These are phyloP conservation scores for Amanita jacksonii DNA, from an alignment of 768 basidiomycete genomes.

Conservation along the genomic window DNA sequence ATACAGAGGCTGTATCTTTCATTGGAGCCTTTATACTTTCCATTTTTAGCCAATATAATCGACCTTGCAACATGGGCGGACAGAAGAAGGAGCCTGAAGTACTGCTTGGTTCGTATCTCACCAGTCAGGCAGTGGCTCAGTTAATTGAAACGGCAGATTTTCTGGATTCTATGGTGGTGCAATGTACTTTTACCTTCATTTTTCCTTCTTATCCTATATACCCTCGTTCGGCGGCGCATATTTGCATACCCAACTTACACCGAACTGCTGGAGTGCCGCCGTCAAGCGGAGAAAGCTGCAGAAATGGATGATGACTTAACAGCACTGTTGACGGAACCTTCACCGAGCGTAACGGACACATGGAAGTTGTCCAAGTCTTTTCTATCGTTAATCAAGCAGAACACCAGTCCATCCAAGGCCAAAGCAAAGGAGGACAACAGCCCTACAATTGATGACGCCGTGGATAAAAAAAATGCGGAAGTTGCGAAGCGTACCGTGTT, in stretches of 20 bases:
- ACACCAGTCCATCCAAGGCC: slow-evolving; percentile 17
- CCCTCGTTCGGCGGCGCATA: slow-evolving; percentile 38
- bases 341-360: slow-evolving; percentile 39
- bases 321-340: slow-evolving; percentile 35
- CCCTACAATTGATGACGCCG: neutral
- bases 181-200: slow-evolving; percentile 46
- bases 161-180: slow-evolving; percentile 57
- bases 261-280: slow-evolving; percentile 44
- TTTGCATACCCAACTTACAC: slow-evolving; percentile 44
- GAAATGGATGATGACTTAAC: slow-evolving; percentile 43
- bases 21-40: slow-evolving; percentile 37
- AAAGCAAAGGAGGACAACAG: slow-evolving; percentile 3
- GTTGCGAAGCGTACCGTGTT: slow-evolving; percentile 35
- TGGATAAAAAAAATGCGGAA: slow-evolving; percentile 26
- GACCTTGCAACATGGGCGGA: slow-evolving; percentile 50
- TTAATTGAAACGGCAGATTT: slow-evolving; percentile 28
- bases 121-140: slow-evolving; percentile 1
- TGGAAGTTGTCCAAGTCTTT: slow-evolving; percentile 39
- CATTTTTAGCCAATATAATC: slow-evolving; percentile 29
- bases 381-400: slow-evolving; percentile 23
- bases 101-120: slow-evolving; percentile 33
- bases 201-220: slow-evolving; percentile 35
- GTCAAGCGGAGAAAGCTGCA: slow-evolving; percentile 37
- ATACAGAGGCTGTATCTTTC: slow-evolving; percentile 48
- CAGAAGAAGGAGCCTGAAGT: slow-evolving; percentile 31